Conservation (phyloP, 1,139 yeast genomes). For the Kodamaea ohmeri region DNA sequence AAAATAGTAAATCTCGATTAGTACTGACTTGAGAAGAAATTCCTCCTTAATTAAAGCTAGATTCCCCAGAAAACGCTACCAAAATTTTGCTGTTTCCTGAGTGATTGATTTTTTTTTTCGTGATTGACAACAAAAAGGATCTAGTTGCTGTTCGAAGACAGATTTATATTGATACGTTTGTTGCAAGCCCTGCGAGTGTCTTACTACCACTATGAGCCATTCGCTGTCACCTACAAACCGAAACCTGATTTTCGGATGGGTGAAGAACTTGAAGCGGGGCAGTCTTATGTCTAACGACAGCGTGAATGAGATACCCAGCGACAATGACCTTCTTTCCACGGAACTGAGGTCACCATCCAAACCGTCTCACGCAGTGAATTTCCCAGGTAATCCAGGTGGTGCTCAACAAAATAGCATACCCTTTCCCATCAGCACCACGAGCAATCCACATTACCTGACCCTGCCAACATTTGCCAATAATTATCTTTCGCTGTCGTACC, state of each 20-base stretch:
- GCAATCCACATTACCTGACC: constrained; percentile 11
- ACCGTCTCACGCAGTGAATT: constrained; percentile 14
- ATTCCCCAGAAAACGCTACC: constrained; percentile 1
- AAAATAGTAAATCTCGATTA: too few relatives aligned
- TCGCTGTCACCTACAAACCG: constrained; percentile 38
- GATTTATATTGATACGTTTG: neutral
- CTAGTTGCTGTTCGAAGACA: constrained; percentile 5
- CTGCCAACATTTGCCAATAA: constrained; percentile 6
- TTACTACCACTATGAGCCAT: constrained; percentile 32
- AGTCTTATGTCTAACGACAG: constrained; percentile 40
- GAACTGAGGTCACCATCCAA: constrained; percentile 28
- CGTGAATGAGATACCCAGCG: constrained; percentile 38
- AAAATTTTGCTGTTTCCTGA: neutral
- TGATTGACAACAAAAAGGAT: constrained; percentile 4
- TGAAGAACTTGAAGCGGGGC: constrained; percentile 43
- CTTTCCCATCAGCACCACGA: constrained; percentile 11
- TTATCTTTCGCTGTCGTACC: constrained; percentile 10
- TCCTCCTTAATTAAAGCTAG: too few relatives aligned
- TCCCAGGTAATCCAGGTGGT: constrained; percentile 13
- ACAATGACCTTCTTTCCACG: constrained; percentile 25
- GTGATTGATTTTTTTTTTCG: constrained; percentile 4
- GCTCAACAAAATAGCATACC: constrained; percentile 10
- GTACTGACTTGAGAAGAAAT: too few relatives aligned
- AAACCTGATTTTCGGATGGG: constrained; percentile 48
- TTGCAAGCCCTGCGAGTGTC: constrained; percentile 4